Evolutionary conservation across 1,284 basidiomycete species (phyloP).

Genomic region (Jaminaea rosea): DNA sequence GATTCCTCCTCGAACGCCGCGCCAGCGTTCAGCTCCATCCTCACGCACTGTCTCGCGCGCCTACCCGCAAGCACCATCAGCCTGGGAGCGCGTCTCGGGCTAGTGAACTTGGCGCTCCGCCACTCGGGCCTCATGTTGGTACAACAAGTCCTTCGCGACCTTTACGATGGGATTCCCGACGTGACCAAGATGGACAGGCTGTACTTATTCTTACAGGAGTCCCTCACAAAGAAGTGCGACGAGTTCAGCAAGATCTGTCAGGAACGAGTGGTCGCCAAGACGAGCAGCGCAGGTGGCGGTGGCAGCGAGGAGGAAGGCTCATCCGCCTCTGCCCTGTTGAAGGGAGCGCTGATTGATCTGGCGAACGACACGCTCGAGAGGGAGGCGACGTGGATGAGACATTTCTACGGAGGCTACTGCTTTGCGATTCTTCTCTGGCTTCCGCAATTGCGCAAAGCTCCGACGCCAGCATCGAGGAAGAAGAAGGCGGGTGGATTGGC

Average conservation of each 20-base stretch:
- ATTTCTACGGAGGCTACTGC: conserved; percentile 1
- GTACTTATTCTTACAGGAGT: not conserved
- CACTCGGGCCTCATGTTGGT: not conserved
- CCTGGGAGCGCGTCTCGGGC: not conserved
- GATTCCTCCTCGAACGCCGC: not conserved
- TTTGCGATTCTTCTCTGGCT: conserved; percentile 1
- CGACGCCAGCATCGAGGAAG: not conserved
- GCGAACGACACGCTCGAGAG: not conserved
- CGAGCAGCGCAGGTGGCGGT: no score
- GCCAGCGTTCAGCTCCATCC: not conserved
- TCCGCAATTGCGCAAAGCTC: not conserved
- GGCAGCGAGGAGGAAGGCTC: no score
- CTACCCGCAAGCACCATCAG: not conserved
- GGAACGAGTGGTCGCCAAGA: no score
- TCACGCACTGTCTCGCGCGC: not conserved
- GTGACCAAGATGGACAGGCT: not conserved
- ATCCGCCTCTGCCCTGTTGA: no score
- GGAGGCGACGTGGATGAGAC: not conserved
- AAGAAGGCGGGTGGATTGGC: no score
- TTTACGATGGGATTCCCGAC: not conserved
- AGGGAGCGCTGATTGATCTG: not conserved
- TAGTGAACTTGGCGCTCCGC: not conserved
- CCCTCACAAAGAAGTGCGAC: not conserved
- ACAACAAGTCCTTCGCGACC: not conserved
- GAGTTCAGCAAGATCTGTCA: no score